phyloP scores from a whole-genome alignment of 345 rosid species.

The Gossypium turneri region DNA sequence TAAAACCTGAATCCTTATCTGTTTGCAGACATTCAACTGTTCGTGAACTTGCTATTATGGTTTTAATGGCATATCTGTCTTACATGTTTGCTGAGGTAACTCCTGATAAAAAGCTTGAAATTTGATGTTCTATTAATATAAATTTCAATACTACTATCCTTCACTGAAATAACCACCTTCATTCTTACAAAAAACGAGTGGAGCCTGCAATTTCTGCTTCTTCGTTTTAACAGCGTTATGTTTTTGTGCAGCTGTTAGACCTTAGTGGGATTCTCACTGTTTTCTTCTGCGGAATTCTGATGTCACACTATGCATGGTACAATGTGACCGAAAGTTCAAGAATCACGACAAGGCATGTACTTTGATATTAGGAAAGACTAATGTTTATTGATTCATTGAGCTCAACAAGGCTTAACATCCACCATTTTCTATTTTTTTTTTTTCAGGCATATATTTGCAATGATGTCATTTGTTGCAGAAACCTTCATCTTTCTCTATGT shows the following conservation, averaged over 20 bases:
- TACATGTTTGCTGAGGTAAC: slow-evolving; percentile 85
- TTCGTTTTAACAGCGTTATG: neutral
- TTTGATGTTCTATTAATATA: neutral
- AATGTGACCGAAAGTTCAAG: slow-evolving; percentile 71
- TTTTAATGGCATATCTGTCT: slow-evolving; percentile 83
- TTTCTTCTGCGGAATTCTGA: slow-evolving; percentile 80
- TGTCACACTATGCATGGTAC: slow-evolving; percentile 86
- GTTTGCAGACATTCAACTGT: slow-evolving; percentile 64
- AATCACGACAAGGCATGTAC: slow-evolving; percentile 67
- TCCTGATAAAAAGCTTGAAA: neutral
- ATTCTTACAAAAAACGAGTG: neutral
- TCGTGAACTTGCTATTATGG: slow-evolving; percentile 71
- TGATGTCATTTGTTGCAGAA: slow-evolving; percentile 85
- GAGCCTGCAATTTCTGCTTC: neutral
- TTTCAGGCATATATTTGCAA: slow-evolving; percentile 76
- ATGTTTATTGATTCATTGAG: neutral
- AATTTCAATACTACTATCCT: neutral
- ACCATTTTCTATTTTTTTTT: neutral
- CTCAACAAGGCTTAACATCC: neutral
- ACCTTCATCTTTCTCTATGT: slow-evolving; percentile 87
- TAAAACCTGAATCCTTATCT: slow-evolving; percentile 11
- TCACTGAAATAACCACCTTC: neutral
- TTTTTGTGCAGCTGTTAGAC: slow-evolving; percentile 54
- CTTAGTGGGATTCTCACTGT: slow-evolving; percentile 91
- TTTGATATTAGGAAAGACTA: neutral